Evolutionary conservation across 306 rosid species (phyloP).

Genomic region (Rubus idaeus): DNA sequence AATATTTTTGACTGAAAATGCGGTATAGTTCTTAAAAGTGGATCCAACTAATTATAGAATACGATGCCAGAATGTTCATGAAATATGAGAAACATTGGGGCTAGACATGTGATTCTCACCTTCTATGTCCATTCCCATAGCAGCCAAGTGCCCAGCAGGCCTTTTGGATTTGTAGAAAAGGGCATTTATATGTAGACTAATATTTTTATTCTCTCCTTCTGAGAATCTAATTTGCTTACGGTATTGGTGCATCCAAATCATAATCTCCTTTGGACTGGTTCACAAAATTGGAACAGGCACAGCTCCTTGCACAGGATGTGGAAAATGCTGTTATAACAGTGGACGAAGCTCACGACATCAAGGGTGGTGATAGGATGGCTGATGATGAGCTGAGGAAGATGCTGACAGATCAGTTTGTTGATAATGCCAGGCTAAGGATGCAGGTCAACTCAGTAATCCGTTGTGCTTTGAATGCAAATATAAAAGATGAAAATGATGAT

Average conservation of each 20-base stretch:
- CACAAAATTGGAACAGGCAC: slow-evolving; percentile 62
- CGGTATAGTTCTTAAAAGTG: not conserved
- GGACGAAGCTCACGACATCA: slow-evolving; percentile 32
- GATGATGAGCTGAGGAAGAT: slow-evolving; percentile 64
- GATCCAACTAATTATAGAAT: not conserved
- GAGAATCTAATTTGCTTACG: not conserved
- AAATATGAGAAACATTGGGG: not conserved
- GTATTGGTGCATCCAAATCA: not conserved
- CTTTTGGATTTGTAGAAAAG: not conserved
- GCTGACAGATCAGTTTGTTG: slow-evolving; percentile 68
- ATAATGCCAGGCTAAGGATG: slow-evolving; percentile 78
- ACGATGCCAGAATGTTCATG: not conserved
- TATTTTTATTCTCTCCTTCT: not conserved
- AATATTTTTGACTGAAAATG: not conserved
- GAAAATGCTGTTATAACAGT: slow-evolving; percentile 43
- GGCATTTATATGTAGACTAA: not conserved
- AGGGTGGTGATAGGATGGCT: slow-evolving; percentile 29
- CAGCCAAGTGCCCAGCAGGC: not conserved
- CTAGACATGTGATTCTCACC: not conserved
- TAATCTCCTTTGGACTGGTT: slow-evolving; percentile 6
- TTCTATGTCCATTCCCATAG: not conserved
- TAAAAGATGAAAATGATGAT: slow-evolving; percentile 39
- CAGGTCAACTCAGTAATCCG: slow-evolving; percentile 78
- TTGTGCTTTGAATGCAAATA: slow-evolving; percentile 52
- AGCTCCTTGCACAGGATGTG: slow-evolving; percentile 77